These are phyloP conservation scores for Phytophthora hibernalis DNA, from an alignment of 352 stramenopile species.

Conservation along the genomic window DNA sequence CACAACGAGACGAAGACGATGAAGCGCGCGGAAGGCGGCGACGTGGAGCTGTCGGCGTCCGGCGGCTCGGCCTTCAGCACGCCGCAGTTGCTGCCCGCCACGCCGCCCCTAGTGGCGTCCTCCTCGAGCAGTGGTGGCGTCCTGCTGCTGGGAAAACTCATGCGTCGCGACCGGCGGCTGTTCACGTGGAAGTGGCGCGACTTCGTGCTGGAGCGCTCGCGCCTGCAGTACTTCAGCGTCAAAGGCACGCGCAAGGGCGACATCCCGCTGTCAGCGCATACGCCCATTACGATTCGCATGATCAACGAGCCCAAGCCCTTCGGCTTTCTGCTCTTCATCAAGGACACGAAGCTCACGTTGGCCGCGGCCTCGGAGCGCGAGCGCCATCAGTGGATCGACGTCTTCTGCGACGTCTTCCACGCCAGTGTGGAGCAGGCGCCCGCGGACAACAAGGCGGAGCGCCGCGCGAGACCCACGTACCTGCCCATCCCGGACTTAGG, in stretches of 20 bases:
- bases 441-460: constrained; percentile 62
- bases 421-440: constrained; percentile 69
- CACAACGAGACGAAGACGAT: constrained; percentile 32
- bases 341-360: constrained; percentile 82
- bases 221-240: constrained; percentile 82
- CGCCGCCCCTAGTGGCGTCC: constrained; percentile 10
- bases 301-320: constrained; percentile 76
- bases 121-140: constrained; percentile 32
- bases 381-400: constrained; percentile 80
- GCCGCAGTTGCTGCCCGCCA: constrained; percentile 17
- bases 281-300: constrained; percentile 78
- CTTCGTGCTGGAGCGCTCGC: constrained; percentile 73
- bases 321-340: constrained; percentile 79
- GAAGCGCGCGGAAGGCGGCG: constrained; percentile 25
- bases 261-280: constrained; percentile 64
- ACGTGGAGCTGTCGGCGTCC: constrained; percentile 11
- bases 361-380: constrained; percentile 75
- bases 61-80: not conserved
- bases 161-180: constrained; percentile 78
- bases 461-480: constrained; percentile 68
- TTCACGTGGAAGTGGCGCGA: constrained; percentile 89
- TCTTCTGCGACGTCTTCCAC: constrained; percentile 80
- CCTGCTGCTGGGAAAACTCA: constrained; percentile 72
- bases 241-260: constrained; percentile 81
- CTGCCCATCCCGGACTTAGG: constrained; percentile 70